A percentile compares a stretch with the other conserved stretches of the same genome.
phyloP scores from a whole-genome alignment of 768 basidiomycete species.

The Pleurotus citrinopileatus region DNA sequence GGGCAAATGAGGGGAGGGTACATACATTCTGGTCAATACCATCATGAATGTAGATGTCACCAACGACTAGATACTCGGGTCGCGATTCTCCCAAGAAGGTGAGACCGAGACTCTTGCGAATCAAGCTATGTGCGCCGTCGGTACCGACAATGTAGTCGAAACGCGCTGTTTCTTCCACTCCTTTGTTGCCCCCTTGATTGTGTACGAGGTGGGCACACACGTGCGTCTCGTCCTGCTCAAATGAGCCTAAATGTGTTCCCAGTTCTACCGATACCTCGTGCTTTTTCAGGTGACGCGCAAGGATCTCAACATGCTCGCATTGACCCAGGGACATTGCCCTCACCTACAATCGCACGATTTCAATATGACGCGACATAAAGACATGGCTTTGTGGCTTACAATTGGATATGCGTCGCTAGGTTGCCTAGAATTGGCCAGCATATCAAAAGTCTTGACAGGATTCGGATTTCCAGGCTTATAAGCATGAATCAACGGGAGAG shows the following conservation, averaged over 20 bases:
- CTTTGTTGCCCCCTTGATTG: too few species aligned
- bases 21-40: neutral
- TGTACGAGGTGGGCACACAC: slow-evolving; percentile 26
- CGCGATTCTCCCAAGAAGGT: slow-evolving; percentile 38
- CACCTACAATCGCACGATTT: slow-evolving; percentile 12
- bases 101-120: slow-evolving; percentile 37
- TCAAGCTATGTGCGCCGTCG: slow-evolving; percentile 38
- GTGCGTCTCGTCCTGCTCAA: slow-evolving; percentile 29
- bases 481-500: neutral
- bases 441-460: neutral
- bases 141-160: slow-evolving; percentile 35
- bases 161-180: slow-evolving; percentile 22
- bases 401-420: neutral
- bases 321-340: slow-evolving; percentile 21
- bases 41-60: slow-evolving; percentile 27
- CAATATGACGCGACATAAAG: neutral
- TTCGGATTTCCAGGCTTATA: neutral
- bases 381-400: neutral
- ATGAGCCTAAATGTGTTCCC: slow-evolving; percentile 27
- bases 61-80: slow-evolving; percentile 24
- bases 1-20: too few species aligned
- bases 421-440: neutral
- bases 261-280: slow-evolving; percentile 29
- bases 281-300: slow-evolving; percentile 25
- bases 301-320: slow-evolving; percentile 24